phyloP scores from a whole-genome alignment of 1,139 yeast species.

The Magnusiomyces magnusii region DNA sequence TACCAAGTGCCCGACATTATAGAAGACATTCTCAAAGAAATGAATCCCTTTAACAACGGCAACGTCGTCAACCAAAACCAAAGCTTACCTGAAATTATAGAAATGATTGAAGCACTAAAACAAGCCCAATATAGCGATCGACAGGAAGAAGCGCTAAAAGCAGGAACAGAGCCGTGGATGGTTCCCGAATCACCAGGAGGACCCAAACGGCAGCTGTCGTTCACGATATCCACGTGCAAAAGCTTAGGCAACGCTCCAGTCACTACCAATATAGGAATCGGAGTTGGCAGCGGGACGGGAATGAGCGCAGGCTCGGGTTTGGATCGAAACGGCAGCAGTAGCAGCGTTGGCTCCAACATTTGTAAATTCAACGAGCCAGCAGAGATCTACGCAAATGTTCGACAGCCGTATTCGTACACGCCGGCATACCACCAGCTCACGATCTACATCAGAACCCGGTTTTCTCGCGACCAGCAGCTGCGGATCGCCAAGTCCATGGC shows the following conservation, averaged over 20 bases:
- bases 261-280: background rate
- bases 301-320: background rate
- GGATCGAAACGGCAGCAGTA: background rate
- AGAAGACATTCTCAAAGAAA: background rate
- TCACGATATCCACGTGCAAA: conserved; percentile 10
- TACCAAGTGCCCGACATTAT: conserved; percentile 3
- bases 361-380: conserved; percentile 23
- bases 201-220: conserved; percentile 14
- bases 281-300: background rate
- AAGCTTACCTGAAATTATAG: conserved; percentile 13
- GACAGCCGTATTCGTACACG: conserved; percentile 72
- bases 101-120: conserved; percentile 13
- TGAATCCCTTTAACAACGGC: background rate
- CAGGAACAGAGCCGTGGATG: conserved; percentile 10
- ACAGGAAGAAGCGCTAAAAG: conserved; percentile 2
- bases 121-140: conserved; percentile 10
- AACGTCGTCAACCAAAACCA: conserved; percentile 10
- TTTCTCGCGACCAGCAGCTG: conserved; percentile 63
- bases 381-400: conserved; percentile 26
- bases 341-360: conserved; percentile 6
- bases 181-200: conserved; percentile 7
- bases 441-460: conserved; percentile 63
- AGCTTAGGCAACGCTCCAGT: background rate
- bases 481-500: conserved; percentile 88
- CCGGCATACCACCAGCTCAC: conserved; percentile 82